Evolutionary conservation across 371 early-diverging fungal species (phyloP), one percentile per base, ranked within the genome.

Genomic region (Actinomortierella ambigua): DNA sequence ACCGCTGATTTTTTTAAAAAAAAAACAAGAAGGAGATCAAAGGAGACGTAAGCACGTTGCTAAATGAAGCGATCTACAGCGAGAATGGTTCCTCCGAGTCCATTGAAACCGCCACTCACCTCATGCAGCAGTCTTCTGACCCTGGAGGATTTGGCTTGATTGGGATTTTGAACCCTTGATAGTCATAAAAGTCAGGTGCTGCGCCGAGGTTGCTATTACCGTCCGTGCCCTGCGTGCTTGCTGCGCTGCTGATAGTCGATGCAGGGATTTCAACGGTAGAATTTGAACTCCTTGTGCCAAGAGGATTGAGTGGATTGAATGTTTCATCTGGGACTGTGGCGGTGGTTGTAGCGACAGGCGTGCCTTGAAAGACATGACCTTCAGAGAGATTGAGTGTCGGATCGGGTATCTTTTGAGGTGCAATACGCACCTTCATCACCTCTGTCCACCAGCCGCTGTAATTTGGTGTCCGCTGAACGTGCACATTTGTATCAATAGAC

Each of bases 401-500:
- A 57, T 71, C 67, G 23, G 60, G 50, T 20, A 56, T 26, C 0
- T 47, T 23, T 18, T 67, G 75, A 15, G 68, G 75, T 13, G 55
- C 8, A 22, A 42, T 58, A 26, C 26, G 67, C 23, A 54, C 39
- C 22, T 67, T 63, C 64, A 73, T 47, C 47, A 73, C 42, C 34
- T 67, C 67, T 29, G 75, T 73, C 75, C 75, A 73, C 75, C 75
- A 73, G 3, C 75, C 75, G 4, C 40, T 39, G 51, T 73, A 73
- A 43, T 39, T 59, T 1, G 75, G 68, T 23, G 47, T 34, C 34
- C 34, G 34, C 34, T 34, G 34, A 6, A 34, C 34, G 4, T 11
- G 34, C 34, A n/a, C n/a, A n/a, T n/a, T n/a, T n/a, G n/a, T n/a
- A n/a, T n/a, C n/a, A n/a, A n/a, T n/a, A n/a, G n/a, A n/a, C n/a